Evolutionary conservation across 306 rosid species (phyloP), one percentile per base, ranked within the genome.

Genomic region (Fragaria iinumae): DNA sequence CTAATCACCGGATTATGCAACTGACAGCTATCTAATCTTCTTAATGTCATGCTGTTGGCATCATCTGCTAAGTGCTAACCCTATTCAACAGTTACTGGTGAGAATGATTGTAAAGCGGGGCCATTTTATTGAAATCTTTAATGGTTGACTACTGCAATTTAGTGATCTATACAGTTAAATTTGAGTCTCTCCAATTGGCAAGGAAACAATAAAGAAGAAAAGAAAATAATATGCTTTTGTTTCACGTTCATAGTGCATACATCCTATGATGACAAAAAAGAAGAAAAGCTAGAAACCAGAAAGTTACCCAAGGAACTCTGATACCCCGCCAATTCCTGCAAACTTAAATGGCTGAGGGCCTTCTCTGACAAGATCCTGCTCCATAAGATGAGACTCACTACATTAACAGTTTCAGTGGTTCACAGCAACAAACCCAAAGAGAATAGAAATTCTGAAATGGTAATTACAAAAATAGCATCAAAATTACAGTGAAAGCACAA

Each of bases 241-340:
- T 47, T 63, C 62, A 65, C 7, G 34, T 36, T 21, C 5, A 11
- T 48, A 78, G 67, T 63, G 65, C 83, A 77, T 12, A 63, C 5
- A 52, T 60, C 44, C 50, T 60, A 52, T 76, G 76, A 59, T 52
- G 21, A 20, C 2, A 50, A 5, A 50, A 10, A 8, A 11, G 27
- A 13, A 44, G 57, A 64, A 45, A 5, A 21, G 65, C 39, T 32
- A 41, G 48, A 69, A 82, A 76, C 49, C 45, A 71, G 76, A 77
- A 36, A 72, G 14, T 86, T 80, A 92, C 97, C 97, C 97, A 52
- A 95, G 97, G 82, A 95, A 95, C 78, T 92, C 97, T 7, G 93
- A 92, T 65, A 90, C 75, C 14, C 99, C 97, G 32, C 97, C 97
- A 70, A 95, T 90, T 77, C 99, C 97, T 47, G 97, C 93, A 86